Evolutionary conservation across 164 flowering plant species (phyloP).

Genomic region (Dillenia turbinata): DNA sequence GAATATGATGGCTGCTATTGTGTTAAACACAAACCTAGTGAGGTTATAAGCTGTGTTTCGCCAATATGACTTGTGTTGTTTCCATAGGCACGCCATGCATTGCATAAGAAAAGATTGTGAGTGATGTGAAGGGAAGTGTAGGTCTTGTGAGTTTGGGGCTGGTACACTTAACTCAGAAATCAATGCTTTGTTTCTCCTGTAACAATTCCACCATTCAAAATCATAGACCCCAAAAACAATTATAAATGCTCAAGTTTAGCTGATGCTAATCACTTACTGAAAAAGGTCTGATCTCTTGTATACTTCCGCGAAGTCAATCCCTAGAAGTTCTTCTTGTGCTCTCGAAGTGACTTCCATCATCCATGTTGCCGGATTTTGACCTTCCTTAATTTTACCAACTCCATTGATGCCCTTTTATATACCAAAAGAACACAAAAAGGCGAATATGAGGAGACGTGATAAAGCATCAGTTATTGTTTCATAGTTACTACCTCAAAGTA

Average conservation of each 20-base stretch:
- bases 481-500: constrained; percentile 33
- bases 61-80: constrained; percentile 50
- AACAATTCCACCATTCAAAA: neutral
- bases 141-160: constrained; percentile 37
- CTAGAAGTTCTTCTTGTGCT: constrained; percentile 32
- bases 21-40: constrained; percentile 44
- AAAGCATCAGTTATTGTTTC: neutral
- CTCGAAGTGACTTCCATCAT: constrained; percentile 38
- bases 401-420: constrained; percentile 27
- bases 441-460: neutral
- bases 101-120: constrained; percentile 43
- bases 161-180: constrained; percentile 39
- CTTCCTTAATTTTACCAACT: constrained; percentile 30
- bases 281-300: constrained; percentile 34
- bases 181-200: constrained; percentile 52
- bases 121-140: constrained; percentile 37
- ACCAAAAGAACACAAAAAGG: constrained; percentile 1
- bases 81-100: constrained; percentile 55
- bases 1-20: constrained; percentile 38
- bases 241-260: neutral
- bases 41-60: constrained; percentile 52
- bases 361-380: constrained; percentile 51
- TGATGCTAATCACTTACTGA: constrained; percentile 3
- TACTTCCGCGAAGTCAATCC: constrained; percentile 23
- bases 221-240: neutral